Evolutionary conservation across 768 basidiomycete species (phyloP).

Genomic region (Amanita inopinata): DNA sequence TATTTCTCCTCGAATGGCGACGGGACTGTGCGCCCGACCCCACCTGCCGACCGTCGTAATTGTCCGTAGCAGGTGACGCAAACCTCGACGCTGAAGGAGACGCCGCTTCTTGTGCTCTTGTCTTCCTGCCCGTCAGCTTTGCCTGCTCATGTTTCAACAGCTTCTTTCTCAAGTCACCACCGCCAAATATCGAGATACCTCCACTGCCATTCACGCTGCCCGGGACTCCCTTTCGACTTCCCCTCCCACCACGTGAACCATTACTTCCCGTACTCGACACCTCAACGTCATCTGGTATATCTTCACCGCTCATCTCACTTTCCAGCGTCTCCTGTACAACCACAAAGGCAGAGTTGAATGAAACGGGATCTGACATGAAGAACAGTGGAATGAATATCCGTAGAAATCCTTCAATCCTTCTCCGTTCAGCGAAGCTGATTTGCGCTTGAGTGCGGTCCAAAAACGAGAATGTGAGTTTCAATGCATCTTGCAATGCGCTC

Average conservation of each 20-base stretch:
- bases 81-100: constrained; percentile 49
- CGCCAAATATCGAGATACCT: constrained; percentile 18
- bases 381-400: constrained; percentile 69
- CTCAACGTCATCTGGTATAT: constrained; percentile 29
- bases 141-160: constrained; percentile 77
- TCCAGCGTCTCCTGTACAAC: constrained; percentile 45
- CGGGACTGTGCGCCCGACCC: not conserved
- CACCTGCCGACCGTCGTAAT: constrained; percentile 23
- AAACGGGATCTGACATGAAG: constrained; percentile 61
- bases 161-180: constrained; percentile 70
- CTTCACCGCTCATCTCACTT: constrained; percentile 48
- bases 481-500: constrained; percentile 70
- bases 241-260: constrained; percentile 23
- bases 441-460: constrained; percentile 82
- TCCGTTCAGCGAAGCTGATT: constrained; percentile 61
- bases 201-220: constrained; percentile 17
- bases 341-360: constrained; percentile 64
- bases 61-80: constrained; percentile 49
- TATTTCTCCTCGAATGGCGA: constrained; percentile 31
- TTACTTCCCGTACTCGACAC: constrained; percentile 29
- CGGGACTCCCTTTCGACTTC: constrained; percentile 16
- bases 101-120: constrained; percentile 40
- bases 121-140: constrained; percentile 54
- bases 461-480: constrained; percentile 86
- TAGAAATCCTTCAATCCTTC: constrained; percentile 74